phyloP scores from a whole-genome alignment of 495 filamentous ascomycete genomes.

The Penicillium argentinense region DNA sequence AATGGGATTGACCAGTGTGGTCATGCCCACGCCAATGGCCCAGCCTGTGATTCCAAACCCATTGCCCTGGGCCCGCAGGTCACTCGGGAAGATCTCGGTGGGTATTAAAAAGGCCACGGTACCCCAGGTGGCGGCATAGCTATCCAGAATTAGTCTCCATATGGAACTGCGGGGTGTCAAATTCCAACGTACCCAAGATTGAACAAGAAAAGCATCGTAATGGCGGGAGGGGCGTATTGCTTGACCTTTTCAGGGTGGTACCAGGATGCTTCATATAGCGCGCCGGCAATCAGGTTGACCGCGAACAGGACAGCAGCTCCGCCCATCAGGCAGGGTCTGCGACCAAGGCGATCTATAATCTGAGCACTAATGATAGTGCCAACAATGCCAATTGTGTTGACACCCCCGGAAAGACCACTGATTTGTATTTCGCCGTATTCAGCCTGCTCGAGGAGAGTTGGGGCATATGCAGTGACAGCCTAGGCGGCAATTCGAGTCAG shows the following conservation, averaged over 20 bases:
- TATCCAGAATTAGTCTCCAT: background rate
- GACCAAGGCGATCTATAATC: constrained; percentile 52
- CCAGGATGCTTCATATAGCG: constrained; percentile 40
- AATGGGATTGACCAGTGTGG: constrained; percentile 54
- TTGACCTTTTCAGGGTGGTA: constrained; percentile 28
- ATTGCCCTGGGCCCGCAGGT: constrained; percentile 54
- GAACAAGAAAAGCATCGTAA: constrained; percentile 54
- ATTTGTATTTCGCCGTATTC: constrained; percentile 45
- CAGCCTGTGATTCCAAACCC: constrained; percentile 58
- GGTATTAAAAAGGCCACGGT: constrained; percentile 55
- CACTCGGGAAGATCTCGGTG: constrained; percentile 53
- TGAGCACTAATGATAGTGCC: constrained; percentile 55
- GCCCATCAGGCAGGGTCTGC: constrained; percentile 44
- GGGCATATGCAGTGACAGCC: constrained; percentile 44
- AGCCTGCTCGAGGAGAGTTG: constrained; percentile 41
- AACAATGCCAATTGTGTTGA: constrained; percentile 55
- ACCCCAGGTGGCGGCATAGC: constrained; percentile 55
- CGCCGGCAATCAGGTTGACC: constrained; percentile 37
- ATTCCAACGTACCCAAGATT: constrained; percentile 39
- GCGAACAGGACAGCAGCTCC: constrained; percentile 32
- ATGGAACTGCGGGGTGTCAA: background rate
- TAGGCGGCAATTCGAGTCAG: constrained; percentile 9
- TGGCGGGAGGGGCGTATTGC: constrained; percentile 45
- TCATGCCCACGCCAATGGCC: constrained; percentile 57
- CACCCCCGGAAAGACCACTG: constrained; percentile 50